Evolutionary conservation across 2,329 filamentous ascomycete species (phyloP).

Genomic region (Diaporthe caulivora): DNA sequence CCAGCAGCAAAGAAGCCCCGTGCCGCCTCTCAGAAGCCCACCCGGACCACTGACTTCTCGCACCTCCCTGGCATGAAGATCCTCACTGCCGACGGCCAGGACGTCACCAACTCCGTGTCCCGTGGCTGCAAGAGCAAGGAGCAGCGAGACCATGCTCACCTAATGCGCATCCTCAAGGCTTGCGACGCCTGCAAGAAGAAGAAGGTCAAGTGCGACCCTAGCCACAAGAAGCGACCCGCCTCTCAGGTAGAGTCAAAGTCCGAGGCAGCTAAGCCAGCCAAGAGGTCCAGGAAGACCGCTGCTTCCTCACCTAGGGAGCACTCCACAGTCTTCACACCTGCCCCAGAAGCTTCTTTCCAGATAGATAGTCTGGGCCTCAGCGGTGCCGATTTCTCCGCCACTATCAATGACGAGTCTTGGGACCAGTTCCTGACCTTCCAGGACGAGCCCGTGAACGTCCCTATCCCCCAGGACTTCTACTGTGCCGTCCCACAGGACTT

Average conservation of each 20-base stretch:
- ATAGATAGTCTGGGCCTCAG: slow-evolving; percentile 36
- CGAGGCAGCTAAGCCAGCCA: slow-evolving; percentile 52
- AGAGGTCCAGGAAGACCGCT: slow-evolving; percentile 54
- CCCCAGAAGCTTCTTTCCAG: slow-evolving; percentile 37
- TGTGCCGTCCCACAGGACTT: slow-evolving; percentile 37
- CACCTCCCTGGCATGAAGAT: slow-evolving; percentile 75
- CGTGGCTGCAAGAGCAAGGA: slow-evolving; percentile 76
- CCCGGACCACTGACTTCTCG: slow-evolving; percentile 57
- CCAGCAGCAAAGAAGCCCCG: slow-evolving; percentile 42
- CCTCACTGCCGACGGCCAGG: slow-evolving; percentile 72
- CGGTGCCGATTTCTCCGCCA: slow-evolving; percentile 10
- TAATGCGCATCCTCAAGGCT: slow-evolving; percentile 77
- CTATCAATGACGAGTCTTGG: slow-evolving; percentile 34
- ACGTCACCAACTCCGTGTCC: slow-evolving; percentile 73
- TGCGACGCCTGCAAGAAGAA: slow-evolving; percentile 72
- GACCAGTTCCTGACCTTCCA: slow-evolving; percentile 38
- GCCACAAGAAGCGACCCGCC: slow-evolving; percentile 64
- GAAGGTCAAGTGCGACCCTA: slow-evolving; percentile 73
- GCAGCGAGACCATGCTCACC: slow-evolving; percentile 74
- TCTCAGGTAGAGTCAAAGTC: slow-evolving; percentile 48
- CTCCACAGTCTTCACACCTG: slow-evolving; percentile 19
- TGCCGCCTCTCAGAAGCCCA: slow-evolving; percentile 47
- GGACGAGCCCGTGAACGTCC: slow-evolving; percentile 25
- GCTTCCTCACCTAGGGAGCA: slow-evolving; percentile 15
- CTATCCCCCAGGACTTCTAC: slow-evolving; percentile 34